Evolutionary conservation across 768 basidiomycete genomes (phyloP).

Genomic region (Lactifluus pinguis): DNA sequence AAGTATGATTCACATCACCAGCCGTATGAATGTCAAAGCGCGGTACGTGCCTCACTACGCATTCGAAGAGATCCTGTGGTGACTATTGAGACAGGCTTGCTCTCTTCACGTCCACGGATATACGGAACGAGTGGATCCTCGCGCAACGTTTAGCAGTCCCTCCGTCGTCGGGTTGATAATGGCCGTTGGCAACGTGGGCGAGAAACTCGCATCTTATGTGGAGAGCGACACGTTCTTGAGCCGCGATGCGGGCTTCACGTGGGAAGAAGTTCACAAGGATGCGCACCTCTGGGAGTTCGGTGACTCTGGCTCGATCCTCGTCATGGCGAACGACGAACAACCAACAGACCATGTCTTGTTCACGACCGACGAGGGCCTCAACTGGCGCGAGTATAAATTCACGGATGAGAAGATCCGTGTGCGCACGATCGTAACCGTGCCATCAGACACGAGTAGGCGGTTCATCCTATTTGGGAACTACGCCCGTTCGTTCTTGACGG

Average conservation of each 20-base stretch:
- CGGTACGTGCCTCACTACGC: conserved; percentile 35
- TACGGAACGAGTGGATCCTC: conserved; percentile 83
- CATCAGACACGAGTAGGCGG: conserved; percentile 80
- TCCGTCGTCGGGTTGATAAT: conserved; percentile 88
- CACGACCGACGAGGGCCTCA: conserved; percentile 81
- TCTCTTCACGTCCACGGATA: conserved; percentile 90
- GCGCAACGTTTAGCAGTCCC: conserved; percentile 90
- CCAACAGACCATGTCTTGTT: conserved; percentile 84
- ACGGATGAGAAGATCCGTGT: conserved; percentile 65
- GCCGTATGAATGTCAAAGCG: conserved; percentile 57
- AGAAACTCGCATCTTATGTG: conserved; percentile 64
- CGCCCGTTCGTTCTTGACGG: conserved; percentile 37
- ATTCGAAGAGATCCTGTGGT: neutral
- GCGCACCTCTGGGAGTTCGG: conserved; percentile 98
- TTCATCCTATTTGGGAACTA: conserved; percentile 77
- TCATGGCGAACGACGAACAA: conserved; percentile 94
- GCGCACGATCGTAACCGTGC: conserved; percentile 74
- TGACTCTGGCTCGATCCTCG: conserved; percentile 87
- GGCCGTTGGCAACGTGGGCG: conserved; percentile 95
- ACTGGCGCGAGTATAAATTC: conserved; percentile 86
- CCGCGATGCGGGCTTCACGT: conserved; percentile 93
- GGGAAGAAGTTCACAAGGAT: conserved; percentile 98
- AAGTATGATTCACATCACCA: conserved; percentile 62
- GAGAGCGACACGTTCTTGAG: conserved; percentile 95
- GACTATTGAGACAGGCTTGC: conserved; percentile 49